These are phyloP conservation scores for Puya raimondii DNA, from an alignment of 176 grass and related monocot species.

Conservation along the genomic window DNA sequence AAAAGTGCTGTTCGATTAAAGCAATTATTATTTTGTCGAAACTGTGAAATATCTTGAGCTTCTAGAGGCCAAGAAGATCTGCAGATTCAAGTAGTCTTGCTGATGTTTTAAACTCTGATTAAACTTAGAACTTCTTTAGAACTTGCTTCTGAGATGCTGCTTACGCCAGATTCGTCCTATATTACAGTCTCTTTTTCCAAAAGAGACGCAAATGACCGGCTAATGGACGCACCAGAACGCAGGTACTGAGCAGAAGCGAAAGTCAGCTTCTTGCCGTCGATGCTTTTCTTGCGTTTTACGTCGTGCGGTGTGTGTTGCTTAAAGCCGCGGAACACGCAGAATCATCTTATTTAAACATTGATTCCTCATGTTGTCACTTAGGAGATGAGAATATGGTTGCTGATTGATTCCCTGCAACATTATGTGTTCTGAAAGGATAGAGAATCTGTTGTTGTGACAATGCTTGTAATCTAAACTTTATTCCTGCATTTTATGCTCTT, in stretches of 20 bases:
- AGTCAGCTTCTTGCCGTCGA: neutral
- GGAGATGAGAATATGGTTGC: neutral
- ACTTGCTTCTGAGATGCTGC: too few species aligned
- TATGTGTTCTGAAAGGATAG: neutral
- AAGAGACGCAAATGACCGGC: neutral
- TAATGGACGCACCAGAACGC: neutral
- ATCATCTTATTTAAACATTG: neutral
- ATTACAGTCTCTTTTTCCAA: neutral
- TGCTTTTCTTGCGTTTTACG: neutral
- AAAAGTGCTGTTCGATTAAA: too few species aligned
- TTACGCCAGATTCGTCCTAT: too few species aligned
- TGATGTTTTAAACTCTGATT: too few species aligned
- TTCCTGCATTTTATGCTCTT: neutral
- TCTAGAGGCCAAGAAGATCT: too few species aligned
- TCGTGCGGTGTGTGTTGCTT: neutral
- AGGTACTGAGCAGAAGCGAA: neutral
- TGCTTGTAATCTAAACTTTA: neutral
- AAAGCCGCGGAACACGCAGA: neutral
- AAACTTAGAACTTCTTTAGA: too few species aligned
- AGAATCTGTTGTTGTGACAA: neutral
- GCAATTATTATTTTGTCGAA: too few species aligned
- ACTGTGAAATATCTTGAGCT: too few species aligned
- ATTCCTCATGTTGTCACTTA: neutral
- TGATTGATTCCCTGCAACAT: neutral
- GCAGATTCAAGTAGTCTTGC: too few species aligned